phyloP scores from a whole-genome alignment of 1,284 basidiomycete genomes.

The Cryptococcus floricola region DNA sequence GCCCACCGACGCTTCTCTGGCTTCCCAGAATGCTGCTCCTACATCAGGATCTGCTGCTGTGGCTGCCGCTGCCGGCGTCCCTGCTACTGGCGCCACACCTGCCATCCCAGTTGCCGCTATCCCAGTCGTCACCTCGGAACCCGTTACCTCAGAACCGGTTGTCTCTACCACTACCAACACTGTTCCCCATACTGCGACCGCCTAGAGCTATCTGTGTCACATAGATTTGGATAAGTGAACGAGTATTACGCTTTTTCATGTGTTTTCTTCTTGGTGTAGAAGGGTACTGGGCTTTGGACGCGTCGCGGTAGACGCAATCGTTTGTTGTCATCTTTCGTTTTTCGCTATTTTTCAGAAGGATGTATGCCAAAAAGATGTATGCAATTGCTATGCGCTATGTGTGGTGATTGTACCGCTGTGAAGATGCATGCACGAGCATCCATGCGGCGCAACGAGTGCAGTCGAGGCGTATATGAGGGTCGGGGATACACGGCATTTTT shows the following conservation, averaged over 20 bases:
- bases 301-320: too few relatives aligned
- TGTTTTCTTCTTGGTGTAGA: too few relatives aligned
- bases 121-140: too few relatives aligned
- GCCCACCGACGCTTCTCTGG: too few relatives aligned
- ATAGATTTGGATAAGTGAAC: neutral
- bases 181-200: slow-evolving; percentile 26
- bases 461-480: neutral
- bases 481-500: neutral
- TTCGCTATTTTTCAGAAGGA: neutral
- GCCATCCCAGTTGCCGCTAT: neutral
- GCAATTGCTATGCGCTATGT: neutral
- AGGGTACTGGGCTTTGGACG: too few relatives aligned
- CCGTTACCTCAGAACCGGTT: slow-evolving; percentile 8
- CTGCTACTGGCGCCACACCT: slow-evolving; percentile 2
- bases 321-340: neutral
- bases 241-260: too few relatives aligned
- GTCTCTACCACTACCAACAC: slow-evolving; percentile 43
- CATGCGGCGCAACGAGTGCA: too few relatives aligned
- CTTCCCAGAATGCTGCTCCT: neutral
- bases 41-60: too few relatives aligned
- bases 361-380: neutral
- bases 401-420: neutral
- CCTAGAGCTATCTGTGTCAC: neutral
- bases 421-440: too few relatives aligned
- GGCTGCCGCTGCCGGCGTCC: neutral